A percentile compares a stretch with the other conserved stretches of the same genome.
These are phyloP conservation scores for Fusarium nodosum DNA, from an alignment of 2,329 filamentous ascomycete genomes.

Conservation along the genomic window DNA sequence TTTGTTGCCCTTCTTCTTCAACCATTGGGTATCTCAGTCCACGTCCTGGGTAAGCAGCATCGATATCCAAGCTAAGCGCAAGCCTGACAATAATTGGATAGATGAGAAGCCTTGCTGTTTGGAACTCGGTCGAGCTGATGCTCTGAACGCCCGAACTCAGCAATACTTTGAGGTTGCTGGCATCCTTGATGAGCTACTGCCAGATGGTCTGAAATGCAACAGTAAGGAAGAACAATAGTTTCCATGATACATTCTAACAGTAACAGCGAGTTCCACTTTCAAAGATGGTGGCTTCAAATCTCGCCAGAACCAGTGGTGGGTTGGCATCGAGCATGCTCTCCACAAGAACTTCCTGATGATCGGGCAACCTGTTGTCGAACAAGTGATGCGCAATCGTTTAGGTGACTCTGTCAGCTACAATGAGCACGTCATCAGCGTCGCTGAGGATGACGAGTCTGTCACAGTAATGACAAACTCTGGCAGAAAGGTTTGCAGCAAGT, in stretches of 20 bases:
- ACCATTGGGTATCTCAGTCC: conserved; percentile 58
- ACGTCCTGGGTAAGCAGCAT: conserved; percentile 53
- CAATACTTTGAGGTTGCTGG: conserved; percentile 62
- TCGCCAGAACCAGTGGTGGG: conserved; percentile 64
- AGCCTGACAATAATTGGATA: conserved; percentile 26
- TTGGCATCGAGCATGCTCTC: conserved; percentile 58
- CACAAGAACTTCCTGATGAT: conserved; percentile 66
- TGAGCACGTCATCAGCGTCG: conserved; percentile 60
- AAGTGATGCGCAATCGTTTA: conserved; percentile 55
- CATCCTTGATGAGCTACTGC: conserved; percentile 58
- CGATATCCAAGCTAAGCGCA: accelerated
- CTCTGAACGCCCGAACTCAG: conserved; percentile 63
- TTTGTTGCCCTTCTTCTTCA: conserved; percentile 60
- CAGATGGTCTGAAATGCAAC: conserved; percentile 62
- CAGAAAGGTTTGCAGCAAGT: conserved; percentile 55
- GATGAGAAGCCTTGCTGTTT: conserved; percentile 58
- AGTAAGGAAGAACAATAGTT: conserved; percentile 51
- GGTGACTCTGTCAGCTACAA: conserved; percentile 54
- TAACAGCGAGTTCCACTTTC: conserved; percentile 62
- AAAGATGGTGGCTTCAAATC: conserved; percentile 62
- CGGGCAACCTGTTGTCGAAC: conserved; percentile 62
- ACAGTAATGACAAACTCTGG: conserved; percentile 53
- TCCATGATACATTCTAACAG: accelerated
- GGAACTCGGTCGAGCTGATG: conserved; percentile 61
- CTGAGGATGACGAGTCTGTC: conserved; percentile 68